phyloP scores from a whole-genome alignment of 768 basidiomycete species.

The Termitomyces sp. region DNA sequence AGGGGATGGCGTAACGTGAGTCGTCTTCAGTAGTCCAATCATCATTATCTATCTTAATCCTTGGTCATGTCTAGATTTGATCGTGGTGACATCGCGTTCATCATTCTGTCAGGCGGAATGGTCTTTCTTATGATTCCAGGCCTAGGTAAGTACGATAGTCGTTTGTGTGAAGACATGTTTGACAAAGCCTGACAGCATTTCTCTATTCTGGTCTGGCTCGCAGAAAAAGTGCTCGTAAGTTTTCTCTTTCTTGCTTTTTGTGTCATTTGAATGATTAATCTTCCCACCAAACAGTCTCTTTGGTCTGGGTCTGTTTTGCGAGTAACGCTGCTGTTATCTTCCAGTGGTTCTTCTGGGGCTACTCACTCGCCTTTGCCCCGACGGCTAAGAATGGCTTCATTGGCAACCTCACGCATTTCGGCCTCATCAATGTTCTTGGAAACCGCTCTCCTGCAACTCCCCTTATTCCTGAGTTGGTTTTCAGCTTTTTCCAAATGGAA shows the following conservation, averaged over 20 bases:
- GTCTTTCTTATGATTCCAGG: slow-evolving; percentile 79
- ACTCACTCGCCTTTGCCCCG: slow-evolving; percentile 78
- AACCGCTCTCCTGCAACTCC: slow-evolving; percentile 75
- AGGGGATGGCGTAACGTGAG: slow-evolving; percentile 18
- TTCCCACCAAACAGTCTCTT: slow-evolving; percentile 36
- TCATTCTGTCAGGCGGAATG: slow-evolving; percentile 62
- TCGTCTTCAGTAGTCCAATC: neutral
- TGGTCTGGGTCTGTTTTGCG: slow-evolving; percentile 74
- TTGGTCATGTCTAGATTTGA: slow-evolving; percentile 44
- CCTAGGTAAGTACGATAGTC: slow-evolving; percentile 37
- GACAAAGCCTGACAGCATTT: slow-evolving; percentile 43
- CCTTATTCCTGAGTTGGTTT: slow-evolving; percentile 77
- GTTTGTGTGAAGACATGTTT: neutral
- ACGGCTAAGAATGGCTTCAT: slow-evolving; percentile 73
- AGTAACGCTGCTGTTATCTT: slow-evolving; percentile 73
- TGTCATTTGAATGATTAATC: neutral
- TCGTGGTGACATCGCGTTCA: slow-evolving; percentile 67
- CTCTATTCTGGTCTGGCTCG: slow-evolving; percentile 70
- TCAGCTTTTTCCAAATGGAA: slow-evolving; percentile 85
- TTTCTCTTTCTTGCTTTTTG: neutral
- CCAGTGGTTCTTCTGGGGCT: slow-evolving; percentile 72
- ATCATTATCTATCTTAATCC: neutral
- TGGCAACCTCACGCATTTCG: slow-evolving; percentile 77
- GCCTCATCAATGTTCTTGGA: slow-evolving; percentile 64
- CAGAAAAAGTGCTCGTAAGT: slow-evolving; percentile 55